A percentile compares a stretch with the other conserved stretches of the same genome.
These are phyloP conservation scores for Calonectria pauciramosa DNA, from an alignment of 2,329 filamentous ascomycete genomes.

Conservation along the genomic window DNA sequence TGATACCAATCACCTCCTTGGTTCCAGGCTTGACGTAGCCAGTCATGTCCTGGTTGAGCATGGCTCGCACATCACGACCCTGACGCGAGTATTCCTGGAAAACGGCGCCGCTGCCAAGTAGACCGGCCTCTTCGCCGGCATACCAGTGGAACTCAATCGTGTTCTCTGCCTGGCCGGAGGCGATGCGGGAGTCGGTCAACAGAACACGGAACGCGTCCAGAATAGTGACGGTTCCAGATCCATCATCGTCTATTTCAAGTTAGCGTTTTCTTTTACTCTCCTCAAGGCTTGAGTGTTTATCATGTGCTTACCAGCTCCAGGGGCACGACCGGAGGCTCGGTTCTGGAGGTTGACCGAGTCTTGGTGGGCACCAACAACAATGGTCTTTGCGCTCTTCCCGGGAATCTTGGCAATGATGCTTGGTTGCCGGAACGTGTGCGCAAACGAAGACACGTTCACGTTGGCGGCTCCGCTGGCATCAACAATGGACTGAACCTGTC, in stretches of 20 bases:
- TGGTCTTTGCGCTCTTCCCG: constrained; percentile 78
- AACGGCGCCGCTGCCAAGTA: constrained; percentile 77
- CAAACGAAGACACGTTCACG: constrained; percentile 74
- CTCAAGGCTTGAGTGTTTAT: neutral
- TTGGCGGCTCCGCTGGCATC: constrained; percentile 70
- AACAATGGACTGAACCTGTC: constrained; percentile 74
- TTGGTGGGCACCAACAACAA: constrained; percentile 84
- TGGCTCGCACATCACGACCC: constrained; percentile 53
- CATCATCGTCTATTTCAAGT: constrained; percentile 38
- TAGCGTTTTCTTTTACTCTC: neutral
- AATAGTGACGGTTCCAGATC: constrained; percentile 70
- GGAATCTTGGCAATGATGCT: constrained; percentile 87
- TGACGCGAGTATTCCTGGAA: constrained; percentile 53
- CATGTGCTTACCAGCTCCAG: constrained; percentile 38
- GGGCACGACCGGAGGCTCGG: constrained; percentile 33
- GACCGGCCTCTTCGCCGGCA: constrained; percentile 83
- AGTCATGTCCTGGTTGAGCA: constrained; percentile 62
- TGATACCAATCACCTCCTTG: constrained; percentile 51
- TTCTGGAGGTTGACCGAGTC: constrained; percentile 77
- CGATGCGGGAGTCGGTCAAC: constrained; percentile 72
- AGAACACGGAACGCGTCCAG: constrained; percentile 83
- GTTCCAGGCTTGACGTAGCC: constrained; percentile 52
- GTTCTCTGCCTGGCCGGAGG: constrained; percentile 73
- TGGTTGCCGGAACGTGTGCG: constrained; percentile 80
- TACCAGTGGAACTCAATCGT: constrained; percentile 92